These are phyloP conservation scores for Cetraspora pellucida DNA, from an alignment of 192 early-diverging fungal species.

Conservation along the genomic window DNA sequence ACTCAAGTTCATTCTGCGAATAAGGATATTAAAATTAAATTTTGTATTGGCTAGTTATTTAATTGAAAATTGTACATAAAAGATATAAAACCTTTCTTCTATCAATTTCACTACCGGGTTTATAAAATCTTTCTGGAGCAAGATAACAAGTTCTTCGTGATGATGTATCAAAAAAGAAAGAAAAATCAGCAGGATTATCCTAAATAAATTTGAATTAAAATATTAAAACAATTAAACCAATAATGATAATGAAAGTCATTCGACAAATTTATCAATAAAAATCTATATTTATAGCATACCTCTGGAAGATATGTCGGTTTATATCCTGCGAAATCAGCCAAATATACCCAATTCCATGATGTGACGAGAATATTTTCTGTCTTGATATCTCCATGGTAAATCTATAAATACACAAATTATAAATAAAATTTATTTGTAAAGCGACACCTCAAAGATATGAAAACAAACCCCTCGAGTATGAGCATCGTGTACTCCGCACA, in stretches of 20 bases:
- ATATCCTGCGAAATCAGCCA: conserved; percentile 86
- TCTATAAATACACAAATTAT: conserved; percentile 39
- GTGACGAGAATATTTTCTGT: conserved; percentile 94
- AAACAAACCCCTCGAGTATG: conserved; percentile 55
- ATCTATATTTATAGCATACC: conserved; percentile 39
- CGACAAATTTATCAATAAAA: not conserved
- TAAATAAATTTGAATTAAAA: conserved; percentile 34
- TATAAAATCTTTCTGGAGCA: conserved; percentile 94
- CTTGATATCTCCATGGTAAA: conserved; percentile 96
- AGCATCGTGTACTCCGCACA: conserved; percentile 76
- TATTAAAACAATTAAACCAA: conserved; percentile 21
- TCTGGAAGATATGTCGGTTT: conserved; percentile 94
- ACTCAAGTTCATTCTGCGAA: conserved; percentile 39
- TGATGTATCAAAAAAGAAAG: conserved; percentile 95
- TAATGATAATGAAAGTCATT: no score
- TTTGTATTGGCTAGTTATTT: not conserved
- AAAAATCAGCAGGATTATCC: conserved; percentile 95
- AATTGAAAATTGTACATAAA: conserved; percentile 7
- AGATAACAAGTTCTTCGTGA: conserved; percentile 89
- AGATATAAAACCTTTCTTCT: conserved; percentile 40
- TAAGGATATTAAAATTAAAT: not conserved
- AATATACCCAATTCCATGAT: conserved; percentile 93
- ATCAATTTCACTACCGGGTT: conserved; percentile 66
- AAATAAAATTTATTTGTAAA: not conserved
- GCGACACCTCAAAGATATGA: not conserved